Evolutionary conservation across 78 protist genomes (phyloP).

Genomic region (Salpingoeca rosetta): DNA sequence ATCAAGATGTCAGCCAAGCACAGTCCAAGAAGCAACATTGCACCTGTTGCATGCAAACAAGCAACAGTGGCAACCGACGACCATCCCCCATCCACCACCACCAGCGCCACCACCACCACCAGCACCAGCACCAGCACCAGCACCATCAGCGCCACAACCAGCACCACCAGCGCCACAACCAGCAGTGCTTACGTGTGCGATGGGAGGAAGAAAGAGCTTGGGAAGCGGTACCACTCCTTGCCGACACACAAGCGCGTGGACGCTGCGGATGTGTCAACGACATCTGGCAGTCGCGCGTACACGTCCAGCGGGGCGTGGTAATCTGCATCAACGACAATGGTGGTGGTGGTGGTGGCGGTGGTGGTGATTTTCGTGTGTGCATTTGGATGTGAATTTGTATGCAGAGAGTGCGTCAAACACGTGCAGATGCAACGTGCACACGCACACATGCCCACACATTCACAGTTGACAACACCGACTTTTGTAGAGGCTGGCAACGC

Average conservation of each 20-base stretch:
- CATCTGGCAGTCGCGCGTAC: constrained; percentile 3
- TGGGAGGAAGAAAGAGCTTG: constrained; percentile 72
- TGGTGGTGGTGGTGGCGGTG: background rate
- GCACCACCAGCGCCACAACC: background rate
- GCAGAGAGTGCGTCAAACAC: background rate
- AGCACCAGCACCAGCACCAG: background rate
- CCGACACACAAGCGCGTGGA: constrained; percentile 65
- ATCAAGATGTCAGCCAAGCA: too few relatives aligned
- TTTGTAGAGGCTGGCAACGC: background rate
- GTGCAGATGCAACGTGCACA: background rate
- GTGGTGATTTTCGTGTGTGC: background rate
- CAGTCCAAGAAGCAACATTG: too few relatives aligned
- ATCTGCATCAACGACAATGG: too few relatives aligned
- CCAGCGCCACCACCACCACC: too few relatives aligned
- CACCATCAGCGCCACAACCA: background rate
- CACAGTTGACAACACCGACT: background rate
- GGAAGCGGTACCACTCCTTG: constrained; percentile 86
- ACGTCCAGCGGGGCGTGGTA: constrained; percentile 47
- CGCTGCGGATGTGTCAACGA: background rate
- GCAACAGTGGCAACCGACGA: too few relatives aligned
- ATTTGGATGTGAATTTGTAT: background rate
- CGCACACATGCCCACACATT: background rate
- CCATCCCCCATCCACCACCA: too few relatives aligned
- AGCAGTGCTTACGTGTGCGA: background rate
- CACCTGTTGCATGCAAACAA: too few relatives aligned